Percentiles rank a stretch among this genome's conserved stretches.
Evolutionary conservation across 352 stramenopile species (phyloP).

Genomic region (Thalassiosira mediterranea): DNA sequence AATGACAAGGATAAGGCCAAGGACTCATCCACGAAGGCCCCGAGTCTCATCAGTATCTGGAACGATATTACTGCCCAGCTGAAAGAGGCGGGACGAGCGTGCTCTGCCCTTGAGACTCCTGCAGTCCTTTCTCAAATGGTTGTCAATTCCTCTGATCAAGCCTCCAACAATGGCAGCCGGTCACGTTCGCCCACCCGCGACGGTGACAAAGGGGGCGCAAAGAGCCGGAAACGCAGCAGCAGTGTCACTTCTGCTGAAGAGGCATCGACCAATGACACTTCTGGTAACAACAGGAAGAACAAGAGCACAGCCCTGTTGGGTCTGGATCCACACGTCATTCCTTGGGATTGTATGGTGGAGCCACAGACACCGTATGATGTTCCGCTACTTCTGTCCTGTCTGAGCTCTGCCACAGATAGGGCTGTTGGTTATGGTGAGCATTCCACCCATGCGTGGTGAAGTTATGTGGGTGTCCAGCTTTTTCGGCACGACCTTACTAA

Average conservation of each 20-base stretch:
- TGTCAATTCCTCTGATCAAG: conserved; percentile 4
- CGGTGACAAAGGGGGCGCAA: conserved; percentile 3
- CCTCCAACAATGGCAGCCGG: background rate
- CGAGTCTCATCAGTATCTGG: conserved; percentile 64
- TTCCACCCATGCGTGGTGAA: no score
- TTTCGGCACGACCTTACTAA: no score
- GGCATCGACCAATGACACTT: conserved; percentile 4
- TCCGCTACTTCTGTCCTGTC: conserved; percentile 68
- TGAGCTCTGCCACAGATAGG: conserved; percentile 63
- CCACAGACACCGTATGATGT: conserved; percentile 71
- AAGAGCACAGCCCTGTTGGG: conserved; percentile 15
- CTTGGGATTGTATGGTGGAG: conserved; percentile 66
- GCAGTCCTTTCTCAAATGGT: conserved; percentile 47
- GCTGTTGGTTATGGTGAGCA: conserved; percentile 62
- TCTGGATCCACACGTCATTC: conserved; percentile 52
- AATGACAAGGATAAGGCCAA: no score
- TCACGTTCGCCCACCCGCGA: conserved; percentile 17
- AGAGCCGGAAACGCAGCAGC: conserved; percentile 43
- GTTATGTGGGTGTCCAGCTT: no score
- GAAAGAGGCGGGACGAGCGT: conserved; percentile 63
- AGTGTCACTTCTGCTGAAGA: conserved; percentile 32
- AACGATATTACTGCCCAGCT: conserved; percentile 65
- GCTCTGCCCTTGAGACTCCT: conserved; percentile 44
- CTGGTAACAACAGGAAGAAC: conserved; percentile 26
- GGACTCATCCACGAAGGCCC: no score